Evolutionary conservation across 1,139 yeast genomes (phyloP).

Genomic region (Pichia sp.): DNA sequence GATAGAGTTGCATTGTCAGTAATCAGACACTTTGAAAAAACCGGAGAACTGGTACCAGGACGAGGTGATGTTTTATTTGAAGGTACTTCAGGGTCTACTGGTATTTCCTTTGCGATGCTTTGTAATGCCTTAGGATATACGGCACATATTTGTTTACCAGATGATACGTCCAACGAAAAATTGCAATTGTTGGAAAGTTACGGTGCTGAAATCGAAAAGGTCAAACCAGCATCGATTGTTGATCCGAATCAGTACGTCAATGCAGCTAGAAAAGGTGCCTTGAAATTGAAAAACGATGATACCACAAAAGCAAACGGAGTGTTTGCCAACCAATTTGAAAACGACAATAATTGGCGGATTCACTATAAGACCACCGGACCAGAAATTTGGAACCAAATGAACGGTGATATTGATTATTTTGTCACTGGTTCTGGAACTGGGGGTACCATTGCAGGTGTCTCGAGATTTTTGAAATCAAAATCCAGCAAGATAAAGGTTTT

Average conservation of each 20-base stretch:
- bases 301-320: constrained; percentile 44
- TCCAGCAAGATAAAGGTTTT: constrained; percentile 33
- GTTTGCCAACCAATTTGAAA: constrained; percentile 95
- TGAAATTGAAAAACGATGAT: constrained; percentile 37
- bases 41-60: constrained; percentile 51
- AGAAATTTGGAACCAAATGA: constrained; percentile 68
- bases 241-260: constrained; percentile 92
- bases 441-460: constrained; percentile 86
- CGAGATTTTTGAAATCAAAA: constrained; percentile 56
- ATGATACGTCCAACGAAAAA: constrained; percentile 86
- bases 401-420: constrained; percentile 59
- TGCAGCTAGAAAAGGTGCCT: constrained; percentile 65
- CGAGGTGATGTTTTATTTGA: constrained; percentile 69
- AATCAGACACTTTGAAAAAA: constrained; percentile 55
- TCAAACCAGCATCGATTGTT: constrained; percentile 90
- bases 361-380: constrained; percentile 88
- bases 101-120: constrained; percentile 84
- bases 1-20: constrained; percentile 90
- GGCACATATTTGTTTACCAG: constrained; percentile 91
- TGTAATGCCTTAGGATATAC: constrained; percentile 83
- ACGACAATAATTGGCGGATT: constrained; percentile 79
- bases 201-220: constrained; percentile 85
- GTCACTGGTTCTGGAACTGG: constrained; percentile 72
- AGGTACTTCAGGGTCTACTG: constrained; percentile 96
- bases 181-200: constrained; percentile 57